phyloP scores from a whole-genome alignment of 257 asterid genomes.

The Solanum lignicaule region DNA sequence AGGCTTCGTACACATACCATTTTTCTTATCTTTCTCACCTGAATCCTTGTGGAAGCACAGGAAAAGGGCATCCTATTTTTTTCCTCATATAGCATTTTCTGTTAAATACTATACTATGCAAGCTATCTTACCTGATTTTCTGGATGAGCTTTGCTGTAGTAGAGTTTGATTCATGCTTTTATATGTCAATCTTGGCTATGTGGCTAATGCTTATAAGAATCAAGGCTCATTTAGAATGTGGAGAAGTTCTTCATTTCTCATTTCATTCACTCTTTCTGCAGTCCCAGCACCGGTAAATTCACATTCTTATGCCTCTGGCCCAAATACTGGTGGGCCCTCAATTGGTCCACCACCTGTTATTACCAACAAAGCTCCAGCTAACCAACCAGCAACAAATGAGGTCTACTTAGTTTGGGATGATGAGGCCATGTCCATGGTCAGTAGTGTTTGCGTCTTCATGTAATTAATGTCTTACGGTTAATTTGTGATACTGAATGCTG shows the following conservation, averaged over 20 bases:
- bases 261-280: conserved; percentile 1
- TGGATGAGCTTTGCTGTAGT: neutral
- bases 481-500: neutral
- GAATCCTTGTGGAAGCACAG: neutral
- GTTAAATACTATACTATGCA: neutral
- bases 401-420: conserved; percentile 98
- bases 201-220: neutral
- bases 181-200: neutral
- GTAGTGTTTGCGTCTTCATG: conserved; percentile 8
- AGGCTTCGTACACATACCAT: neutral
- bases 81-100: neutral
- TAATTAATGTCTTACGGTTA: neutral
- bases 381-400: conserved; percentile 75
- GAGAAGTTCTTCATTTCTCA: neutral
- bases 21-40: neutral
- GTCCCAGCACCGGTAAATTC: conserved; percentile 40
- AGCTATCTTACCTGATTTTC: neutral
- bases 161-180: neutral
- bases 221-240: neutral
- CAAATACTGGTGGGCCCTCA: conserved; percentile 90
- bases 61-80: neutral
- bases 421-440: conserved; percentile 98
- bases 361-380: conserved; percentile 84
- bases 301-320: conserved; percentile 96
- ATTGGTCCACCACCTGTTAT: conserved; percentile 96